Base-by-base conservation (phyloP, 2,329 filamentous ascomycete species). In the Xylariaceae sp. region DNA sequence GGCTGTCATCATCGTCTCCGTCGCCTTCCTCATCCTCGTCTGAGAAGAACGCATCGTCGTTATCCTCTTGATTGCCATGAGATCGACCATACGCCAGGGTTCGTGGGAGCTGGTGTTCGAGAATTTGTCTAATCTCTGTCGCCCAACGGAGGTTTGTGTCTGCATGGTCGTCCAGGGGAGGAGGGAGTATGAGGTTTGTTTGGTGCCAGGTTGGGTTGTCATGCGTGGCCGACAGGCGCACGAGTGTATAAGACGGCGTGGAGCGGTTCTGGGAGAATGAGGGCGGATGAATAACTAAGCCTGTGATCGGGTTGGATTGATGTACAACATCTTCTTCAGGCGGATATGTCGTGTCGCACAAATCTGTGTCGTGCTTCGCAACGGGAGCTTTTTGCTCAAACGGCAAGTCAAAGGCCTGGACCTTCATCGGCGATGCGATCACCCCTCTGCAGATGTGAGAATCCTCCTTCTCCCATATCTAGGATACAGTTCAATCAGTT, bases 141-240 rank as follows among this genome's bases (percentile, higher is more conserved):
- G 75, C 78, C 82, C 82, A 85, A 55, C 77, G 76, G 0, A 75
- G 74, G 9, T 56, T 45, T 2, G 57, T 10, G 48, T 42, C 15
- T 9, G 37, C 30, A 10, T 59, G 58, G 1, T 63, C 9, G 30
- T 63, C 63, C 4, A 51, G 57, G 51, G 66, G 62, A 2, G 58
- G 59, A 0, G 69, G 63, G 0, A 70, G 56, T 11, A 74, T 69
- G 1, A 77, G 66, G 62, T 81, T 84, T 13, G 77, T 80, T 60
- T 84, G 77, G 61, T 78, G 81, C 82, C 82, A 85, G 64, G 78
- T 75, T 11, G 72, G 67, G 62, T 81, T 83, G 2, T 74, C 76
- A 3, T 76, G 71, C 0, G 81, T 83, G 7, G 79, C 82, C 0
- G 81, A 81, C 39, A 80, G 72, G 15, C 83, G 79, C 35, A 80